Evolutionary conservation across 768 basidiomycete genomes (phyloP).

Genomic region (Suillus subluteus): DNA sequence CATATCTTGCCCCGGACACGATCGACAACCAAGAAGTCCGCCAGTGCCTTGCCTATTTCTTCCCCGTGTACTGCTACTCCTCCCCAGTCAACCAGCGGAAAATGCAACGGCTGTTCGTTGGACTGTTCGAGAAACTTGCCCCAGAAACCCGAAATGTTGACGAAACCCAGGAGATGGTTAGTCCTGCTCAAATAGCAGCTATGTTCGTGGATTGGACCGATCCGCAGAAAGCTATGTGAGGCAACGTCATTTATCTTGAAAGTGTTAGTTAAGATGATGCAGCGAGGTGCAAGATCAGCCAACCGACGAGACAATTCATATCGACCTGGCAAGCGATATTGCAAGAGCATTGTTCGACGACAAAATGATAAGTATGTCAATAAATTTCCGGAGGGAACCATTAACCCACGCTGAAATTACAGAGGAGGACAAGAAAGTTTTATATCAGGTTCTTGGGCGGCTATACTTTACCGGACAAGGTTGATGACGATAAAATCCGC

Average conservation of each 20-base stretch:
- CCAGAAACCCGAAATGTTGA: constrained; percentile 65
- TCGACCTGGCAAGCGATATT: constrained; percentile 59
- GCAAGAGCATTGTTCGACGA: constrained; percentile 51
- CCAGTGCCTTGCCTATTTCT: constrained; percentile 86
- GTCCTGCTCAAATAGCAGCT: constrained; percentile 71
- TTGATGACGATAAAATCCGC: constrained; percentile 71
- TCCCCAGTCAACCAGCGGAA: constrained; percentile 69
- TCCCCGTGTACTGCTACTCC: constrained; percentile 87
- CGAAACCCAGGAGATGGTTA: constrained; percentile 74
- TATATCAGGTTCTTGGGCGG: constrained; percentile 67
- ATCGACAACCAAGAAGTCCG: constrained; percentile 79
- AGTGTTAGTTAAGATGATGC: neutral
- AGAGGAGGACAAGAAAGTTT: constrained; percentile 66
- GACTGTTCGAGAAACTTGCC: constrained; percentile 64
- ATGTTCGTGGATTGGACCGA: constrained; percentile 91
- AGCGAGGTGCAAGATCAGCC: constrained; percentile 47
- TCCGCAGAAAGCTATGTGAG: constrained; percentile 68
- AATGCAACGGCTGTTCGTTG: constrained; percentile 74
- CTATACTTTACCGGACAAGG: constrained; percentile 67
- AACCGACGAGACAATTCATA: constrained; percentile 48
- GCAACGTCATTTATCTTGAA: constrained; percentile 24
- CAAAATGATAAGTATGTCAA: constrained; percentile 54
- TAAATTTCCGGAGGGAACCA: neutral
- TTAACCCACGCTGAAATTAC: constrained; percentile 6
- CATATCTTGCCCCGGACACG: constrained; percentile 83